Percentiles rank a stretch among this genome's conserved stretches.
Evolutionary conservation across 306 rosid species (phyloP).

Genomic region (Acacia acuminata): DNA sequence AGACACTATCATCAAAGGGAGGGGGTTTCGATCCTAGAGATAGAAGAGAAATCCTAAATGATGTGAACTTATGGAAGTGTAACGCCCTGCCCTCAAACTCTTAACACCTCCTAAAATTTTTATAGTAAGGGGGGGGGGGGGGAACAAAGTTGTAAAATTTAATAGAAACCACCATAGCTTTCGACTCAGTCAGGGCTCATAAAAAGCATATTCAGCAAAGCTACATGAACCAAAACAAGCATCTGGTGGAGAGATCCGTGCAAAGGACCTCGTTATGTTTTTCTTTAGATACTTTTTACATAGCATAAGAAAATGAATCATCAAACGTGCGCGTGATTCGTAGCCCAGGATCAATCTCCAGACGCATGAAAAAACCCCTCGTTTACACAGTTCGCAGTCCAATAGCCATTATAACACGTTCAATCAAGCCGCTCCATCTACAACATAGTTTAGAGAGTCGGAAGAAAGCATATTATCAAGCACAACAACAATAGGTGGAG

Average conservation of each 20-base stretch:
- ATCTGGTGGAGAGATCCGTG: conserved; percentile 20
- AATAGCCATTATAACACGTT: conserved; percentile 37
- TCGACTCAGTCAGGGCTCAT: conserved; percentile 25
- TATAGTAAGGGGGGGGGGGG: too few species aligned
- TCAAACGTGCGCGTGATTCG: conserved; percentile 23
- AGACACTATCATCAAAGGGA: too few species aligned
- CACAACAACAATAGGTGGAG: background rate
- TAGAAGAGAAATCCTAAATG: too few species aligned
- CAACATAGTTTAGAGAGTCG: conserved; percentile 13
- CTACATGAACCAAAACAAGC: conserved; percentile 42
- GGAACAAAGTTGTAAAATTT: background rate
- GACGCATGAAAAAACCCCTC: conserved; percentile 16
- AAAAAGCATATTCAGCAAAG: conserved; percentile 25
- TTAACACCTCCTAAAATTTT: background rate
- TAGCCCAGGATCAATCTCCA: conserved; percentile 34
- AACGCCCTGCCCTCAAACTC: too few species aligned
- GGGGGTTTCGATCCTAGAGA: too few species aligned
- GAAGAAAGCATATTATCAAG: background rate
- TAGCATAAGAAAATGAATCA: conserved; percentile 18
- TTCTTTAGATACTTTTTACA: conserved; percentile 36
- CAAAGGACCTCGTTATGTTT: conserved; percentile 30
- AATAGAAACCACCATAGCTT: conserved; percentile 23
- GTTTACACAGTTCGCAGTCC: conserved; percentile 1
- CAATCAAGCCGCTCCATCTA: conserved; percentile 87
- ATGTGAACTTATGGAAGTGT: too few species aligned